A percentile compares a stretch with the other conserved stretches of the same genome.
phyloP scores from a whole-genome alignment of 2,329 filamentous ascomycete genomes.

The Talaromyces islandicus region DNA sequence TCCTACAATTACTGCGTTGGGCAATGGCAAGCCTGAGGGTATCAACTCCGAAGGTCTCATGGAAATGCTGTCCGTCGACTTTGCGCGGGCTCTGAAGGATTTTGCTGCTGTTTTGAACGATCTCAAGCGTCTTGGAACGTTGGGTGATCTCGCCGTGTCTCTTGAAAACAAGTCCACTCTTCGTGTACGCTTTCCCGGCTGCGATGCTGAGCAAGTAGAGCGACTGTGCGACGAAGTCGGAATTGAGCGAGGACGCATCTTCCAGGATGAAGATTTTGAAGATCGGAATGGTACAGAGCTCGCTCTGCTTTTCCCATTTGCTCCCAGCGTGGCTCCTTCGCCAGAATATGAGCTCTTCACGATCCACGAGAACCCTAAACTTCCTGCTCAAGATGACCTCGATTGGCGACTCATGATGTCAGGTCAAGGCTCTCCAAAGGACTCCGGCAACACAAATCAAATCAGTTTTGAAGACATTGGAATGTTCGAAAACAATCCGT shows the following conservation, averaged over 20 bases:
- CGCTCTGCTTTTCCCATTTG: conserved; percentile 80
- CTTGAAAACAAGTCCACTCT: conserved; percentile 63
- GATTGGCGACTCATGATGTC: conserved; percentile 56
- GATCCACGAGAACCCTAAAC: conserved; percentile 30
- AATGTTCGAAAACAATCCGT: conserved; percentile 47
- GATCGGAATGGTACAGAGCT: conserved; percentile 60
- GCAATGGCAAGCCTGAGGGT: conserved; percentile 50
- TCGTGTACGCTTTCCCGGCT: conserved; percentile 83
- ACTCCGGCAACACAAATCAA: conserved; percentile 20
- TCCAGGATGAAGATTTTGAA: conserved; percentile 74
- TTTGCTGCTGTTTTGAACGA: conserved; percentile 74
- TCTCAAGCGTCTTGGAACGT: conserved; percentile 64
- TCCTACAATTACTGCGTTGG: conserved; percentile 84
- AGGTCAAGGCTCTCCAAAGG: conserved; percentile 24
- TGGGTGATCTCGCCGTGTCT: conserved; percentile 79
- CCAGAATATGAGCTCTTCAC: conserved; percentile 40
- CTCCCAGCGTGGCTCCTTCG: conserved; percentile 52
- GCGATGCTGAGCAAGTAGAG: conserved; percentile 77
- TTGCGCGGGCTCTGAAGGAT: conserved; percentile 79
- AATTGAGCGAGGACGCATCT: conserved; percentile 71
- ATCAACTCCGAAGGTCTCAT: conserved; percentile 80
- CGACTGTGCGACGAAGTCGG: conserved; percentile 78
- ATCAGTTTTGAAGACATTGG: conserved; percentile 37
- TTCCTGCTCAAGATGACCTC: conserved; percentile 25
- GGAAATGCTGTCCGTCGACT: conserved; percentile 79